Base-by-base conservation (phyloP, 768 basidiomycete genomes). In the Boletus pseudo-olivaceus region DNA sequence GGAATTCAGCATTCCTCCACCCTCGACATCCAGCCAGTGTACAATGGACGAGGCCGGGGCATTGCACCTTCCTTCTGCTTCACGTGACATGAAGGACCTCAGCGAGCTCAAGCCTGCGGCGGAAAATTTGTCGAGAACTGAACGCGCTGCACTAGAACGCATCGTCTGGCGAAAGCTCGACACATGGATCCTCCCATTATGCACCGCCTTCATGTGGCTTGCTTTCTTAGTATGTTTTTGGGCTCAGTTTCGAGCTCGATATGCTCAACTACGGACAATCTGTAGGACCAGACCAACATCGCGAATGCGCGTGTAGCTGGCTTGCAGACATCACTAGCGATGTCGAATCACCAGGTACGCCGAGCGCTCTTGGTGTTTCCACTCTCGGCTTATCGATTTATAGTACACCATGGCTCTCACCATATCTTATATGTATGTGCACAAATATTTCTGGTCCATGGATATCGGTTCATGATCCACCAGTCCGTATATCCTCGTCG, bases 251-350 rank as follows among this genome's bases (percentile, higher is more conserved):
- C 29, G 20, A 37, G 9, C 38, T 27, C n/a, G 5, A 4, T 14
- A 5, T 38, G 1, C 44, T 29, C 20, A 45, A n/a, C 2, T 33
- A 6, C 12, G 3, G 1, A 43, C 23, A 7, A 33, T 48, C 34
- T 41, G 8, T 38, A 71, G 82, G 52, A 81, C 33, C 54, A 52
- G 39, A 66, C 62, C 15, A 84, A 83, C 59, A 75, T 85, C 34
- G 79, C 74, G 15, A 86, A 86, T 60, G 84, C 84, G 26, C 75
- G 78, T 15, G 75, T 85, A 2, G 85, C 81, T 11, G 84, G 84
- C 6, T 64, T 87, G 55, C 81, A 84, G 60, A 76, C 66, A n/a
- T 76, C 81, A 45, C 63, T 87, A 43, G 70, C 17, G 3, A 60
- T 71, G 40, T 56, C 67, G 5, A 62, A 68, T 41, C 62, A 72